A percentile compares a stretch with the other conserved stretches of the same genome.
phyloP scores from a whole-genome alignment of 805 yeast species.

The Yarrowia hollandica region DNA sequence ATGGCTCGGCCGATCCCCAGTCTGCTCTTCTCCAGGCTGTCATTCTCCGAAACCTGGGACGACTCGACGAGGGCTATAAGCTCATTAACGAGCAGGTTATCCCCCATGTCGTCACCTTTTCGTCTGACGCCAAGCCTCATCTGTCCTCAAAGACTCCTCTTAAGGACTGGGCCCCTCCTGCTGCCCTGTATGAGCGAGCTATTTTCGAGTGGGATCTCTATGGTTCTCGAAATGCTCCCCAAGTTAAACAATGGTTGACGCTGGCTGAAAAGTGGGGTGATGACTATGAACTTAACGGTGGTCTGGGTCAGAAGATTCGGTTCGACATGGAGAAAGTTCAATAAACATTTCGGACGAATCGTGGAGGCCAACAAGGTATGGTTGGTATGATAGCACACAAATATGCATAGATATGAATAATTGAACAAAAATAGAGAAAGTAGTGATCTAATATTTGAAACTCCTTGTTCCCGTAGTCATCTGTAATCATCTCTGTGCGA shows the following conservation, averaged over 20 bases:
- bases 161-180: constrained; percentile 87
- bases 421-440: background rate
- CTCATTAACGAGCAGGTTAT: constrained; percentile 58
- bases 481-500: too few relatives aligned
- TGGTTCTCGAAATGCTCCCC: constrained; percentile 52
- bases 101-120: constrained; percentile 45
- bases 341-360: background rate
- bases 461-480: too few relatives aligned
- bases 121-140: constrained; percentile 37
- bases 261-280: constrained; percentile 71
- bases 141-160: constrained; percentile 45
- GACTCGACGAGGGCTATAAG: constrained; percentile 56
- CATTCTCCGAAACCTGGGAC: constrained; percentile 43
- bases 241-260: constrained; percentile 63
- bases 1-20: constrained; percentile 44
- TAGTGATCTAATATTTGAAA: background rate
- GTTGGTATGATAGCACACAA: constrained; percentile 15
- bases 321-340: constrained; percentile 27
- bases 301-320: constrained; percentile 21
- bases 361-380: constrained; percentile 6
- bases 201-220: constrained; percentile 71
- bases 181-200: constrained; percentile 81
- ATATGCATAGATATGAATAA: constrained; percentile 15
- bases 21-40: constrained; percentile 57
- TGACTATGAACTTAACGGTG: constrained; percentile 72